These are phyloP conservation scores for Yarrowia sp. DNA, from an alignment of 805 yeast genomes.

Conservation along the genomic window DNA sequence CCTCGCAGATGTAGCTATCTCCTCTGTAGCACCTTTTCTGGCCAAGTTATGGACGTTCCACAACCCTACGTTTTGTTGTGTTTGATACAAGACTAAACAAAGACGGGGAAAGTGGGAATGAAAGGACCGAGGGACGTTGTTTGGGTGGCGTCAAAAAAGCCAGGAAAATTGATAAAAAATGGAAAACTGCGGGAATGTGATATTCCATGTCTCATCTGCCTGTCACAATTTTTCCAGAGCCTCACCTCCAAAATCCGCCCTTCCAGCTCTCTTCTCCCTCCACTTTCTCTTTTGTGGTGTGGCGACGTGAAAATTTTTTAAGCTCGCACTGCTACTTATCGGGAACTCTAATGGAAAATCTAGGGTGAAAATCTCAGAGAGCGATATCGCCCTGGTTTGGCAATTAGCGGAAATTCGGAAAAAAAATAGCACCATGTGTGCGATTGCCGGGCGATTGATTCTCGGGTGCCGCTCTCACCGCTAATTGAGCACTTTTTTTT, in stretches of 20 bases:
- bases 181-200: background rate
- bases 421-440: too few species aligned
- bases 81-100: constrained; percentile 10
- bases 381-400: too few species aligned
- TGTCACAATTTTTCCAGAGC: too few species aligned
- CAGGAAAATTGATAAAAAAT: background rate
- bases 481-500: background rate
- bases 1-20: too few species aligned
- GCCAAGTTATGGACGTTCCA: too few species aligned
- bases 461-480: too few species aligned
- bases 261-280: constrained; percentile 1
- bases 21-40: too few species aligned
- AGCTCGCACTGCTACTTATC: constrained; percentile 35
- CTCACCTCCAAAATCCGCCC: background rate
- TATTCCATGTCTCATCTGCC: too few species aligned
- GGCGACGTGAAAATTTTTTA: constrained; percentile 36
- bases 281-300: constrained; percentile 26
- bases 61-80: background rate
- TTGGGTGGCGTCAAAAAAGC: background rate
- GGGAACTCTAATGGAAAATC: constrained; percentile 16
- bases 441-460: background rate
- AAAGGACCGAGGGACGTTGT: background rate
- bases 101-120: background rate
- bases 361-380: constrained; percentile 12
- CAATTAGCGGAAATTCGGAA: background rate